Base-by-base conservation (phyloP, 1,284 basidiomycete species). In the Wolfiporia cocos region DNA sequence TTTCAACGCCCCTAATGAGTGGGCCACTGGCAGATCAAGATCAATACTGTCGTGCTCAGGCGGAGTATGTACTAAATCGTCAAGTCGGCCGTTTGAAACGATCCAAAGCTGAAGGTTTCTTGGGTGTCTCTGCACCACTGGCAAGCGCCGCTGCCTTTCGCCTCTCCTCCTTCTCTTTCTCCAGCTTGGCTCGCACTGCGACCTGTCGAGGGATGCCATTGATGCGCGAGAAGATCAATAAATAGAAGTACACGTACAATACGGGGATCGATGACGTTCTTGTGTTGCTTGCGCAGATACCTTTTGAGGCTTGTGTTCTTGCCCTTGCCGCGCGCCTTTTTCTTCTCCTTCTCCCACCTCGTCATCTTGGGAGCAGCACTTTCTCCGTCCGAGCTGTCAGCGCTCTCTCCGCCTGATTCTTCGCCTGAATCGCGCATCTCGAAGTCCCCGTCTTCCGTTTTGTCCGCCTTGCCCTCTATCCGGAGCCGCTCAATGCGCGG, bases 241-340 rank as follows among this genome's bases (percentile, higher is more conserved):
- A 43, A 41, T 4, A 11, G 21, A 31, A 28, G 10, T 26, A 39
- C 15, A 73, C 83, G 56, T 55, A 94, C 91, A 42, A 86, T 78
- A 37, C 80, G 75, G 20, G 90, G 88, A 61, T 95, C 92, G 50
- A 96, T 78, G 42, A 96, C 88, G 55, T 96, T 95, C 71, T 93
- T 92, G 59, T 89, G 79, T 63, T 92, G 86, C 67, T 92, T 92
- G 51, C 86, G 74, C 45, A 95, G 62, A 61, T 81, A 84, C 68
- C 90, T 70, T 64, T 92, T 94, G 61, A 90, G 63, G 59, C 79
- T n/a, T n/a, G n/a, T n/a, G n/a, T n/a, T 87, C 70, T 88, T 91
- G 29, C 81, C 81, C 59, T 84, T 88, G 20, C 90, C 91, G 23
- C 88, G 74, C 83, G 87, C 90, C 71, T 81, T 89, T 54, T 76